Conservation (phyloP, 2,329 filamentous ascomycete genomes). For the Beauveria australis region DNA sequence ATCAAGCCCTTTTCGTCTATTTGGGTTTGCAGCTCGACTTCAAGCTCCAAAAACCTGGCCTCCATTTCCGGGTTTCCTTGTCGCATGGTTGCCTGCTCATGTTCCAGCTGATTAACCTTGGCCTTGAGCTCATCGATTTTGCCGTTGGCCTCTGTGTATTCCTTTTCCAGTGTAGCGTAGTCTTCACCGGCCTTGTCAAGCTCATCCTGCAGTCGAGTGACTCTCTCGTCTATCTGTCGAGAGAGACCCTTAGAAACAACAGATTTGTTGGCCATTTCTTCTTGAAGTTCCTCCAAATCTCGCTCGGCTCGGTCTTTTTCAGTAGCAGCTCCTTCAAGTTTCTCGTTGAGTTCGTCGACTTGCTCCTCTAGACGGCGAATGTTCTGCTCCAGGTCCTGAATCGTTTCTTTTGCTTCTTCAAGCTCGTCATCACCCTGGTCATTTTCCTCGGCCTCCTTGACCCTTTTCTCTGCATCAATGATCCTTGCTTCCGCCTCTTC, state of each 20-base stretch:
- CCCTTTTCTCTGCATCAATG: conserved; percentile 44
- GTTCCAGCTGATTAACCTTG: conserved; percentile 34
- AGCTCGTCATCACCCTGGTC: conserved; percentile 43
- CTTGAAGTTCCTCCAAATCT: conserved; percentile 59
- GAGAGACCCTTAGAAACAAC: conserved; percentile 66
- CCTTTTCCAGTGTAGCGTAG: conserved; percentile 43
- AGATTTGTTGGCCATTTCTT: conserved; percentile 73
- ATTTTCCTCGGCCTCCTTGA: conserved; percentile 49
- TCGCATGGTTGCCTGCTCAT: conserved; percentile 20
- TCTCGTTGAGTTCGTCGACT: conserved; percentile 45
- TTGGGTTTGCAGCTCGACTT: conserved; percentile 51
- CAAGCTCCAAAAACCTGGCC: conserved; percentile 44
- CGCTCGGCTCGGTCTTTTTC: conserved; percentile 50
- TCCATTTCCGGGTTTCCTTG: conserved; percentile 22
- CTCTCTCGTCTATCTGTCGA: conserved; percentile 66
- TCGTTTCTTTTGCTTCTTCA: conserved; percentile 48
- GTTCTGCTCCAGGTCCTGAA: conserved; percentile 49
- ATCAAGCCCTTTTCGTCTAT: conserved; percentile 61
- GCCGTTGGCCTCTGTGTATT: conserved; percentile 36
- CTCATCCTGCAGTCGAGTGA: conserved; percentile 57
- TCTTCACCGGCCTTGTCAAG: conserved; percentile 45
- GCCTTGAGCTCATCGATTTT: conserved; percentile 38
- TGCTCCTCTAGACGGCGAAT: conserved; percentile 47
- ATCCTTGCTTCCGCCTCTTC: conserved; percentile 49
- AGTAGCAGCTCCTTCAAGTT: conserved; percentile 42